Conservation (phyloP, 2,329 filamentous ascomycete species). For the Colletotrichum euphorbiae region DNA sequence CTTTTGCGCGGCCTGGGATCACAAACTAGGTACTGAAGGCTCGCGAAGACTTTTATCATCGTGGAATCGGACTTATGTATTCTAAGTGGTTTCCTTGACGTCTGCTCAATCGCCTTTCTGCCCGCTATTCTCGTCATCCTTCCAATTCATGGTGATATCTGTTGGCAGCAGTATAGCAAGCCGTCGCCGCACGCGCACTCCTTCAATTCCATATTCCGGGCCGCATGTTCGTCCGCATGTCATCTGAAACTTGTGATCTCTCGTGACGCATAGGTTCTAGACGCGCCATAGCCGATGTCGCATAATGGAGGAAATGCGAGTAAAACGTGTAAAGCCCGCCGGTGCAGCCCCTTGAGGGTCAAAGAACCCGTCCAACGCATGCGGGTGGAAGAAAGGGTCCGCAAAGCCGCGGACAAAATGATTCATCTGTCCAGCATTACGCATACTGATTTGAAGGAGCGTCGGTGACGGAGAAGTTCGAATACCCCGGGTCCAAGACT, state of each 20-base stretch:
- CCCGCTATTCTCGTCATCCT: not conserved
- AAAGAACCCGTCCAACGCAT: constrained; percentile 23
- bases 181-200: not conserved
- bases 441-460: constrained; percentile 9
- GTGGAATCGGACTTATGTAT: constrained; percentile 31
- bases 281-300: not conserved
- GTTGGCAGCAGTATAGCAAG: constrained; percentile 13
- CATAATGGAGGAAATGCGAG: not conserved
- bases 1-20: constrained; percentile 32
- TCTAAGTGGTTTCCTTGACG: constrained; percentile 32
- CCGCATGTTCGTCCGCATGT: not conserved
- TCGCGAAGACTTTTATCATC: constrained; percentile 18
- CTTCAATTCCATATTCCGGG: not conserved
- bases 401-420: constrained; percentile 22
- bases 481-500: constrained; percentile 1
- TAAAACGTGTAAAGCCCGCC: constrained; percentile 11
- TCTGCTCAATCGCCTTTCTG: constrained; percentile 23
- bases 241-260: constrained; percentile 6
- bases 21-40: constrained; percentile 31
- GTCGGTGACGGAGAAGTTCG: constrained; percentile 13
- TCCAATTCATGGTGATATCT: constrained; percentile 6
- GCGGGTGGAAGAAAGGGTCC: constrained; percentile 19
- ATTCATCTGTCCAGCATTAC: constrained; percentile 17
- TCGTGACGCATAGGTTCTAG: not conserved
- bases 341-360: constrained; percentile 23